A percentile compares a stretch with the other conserved stretches of the same genome.
Conservation (phyloP, 1,284 basidiomycete species). For the Ganoderma multipileum region DNA sequence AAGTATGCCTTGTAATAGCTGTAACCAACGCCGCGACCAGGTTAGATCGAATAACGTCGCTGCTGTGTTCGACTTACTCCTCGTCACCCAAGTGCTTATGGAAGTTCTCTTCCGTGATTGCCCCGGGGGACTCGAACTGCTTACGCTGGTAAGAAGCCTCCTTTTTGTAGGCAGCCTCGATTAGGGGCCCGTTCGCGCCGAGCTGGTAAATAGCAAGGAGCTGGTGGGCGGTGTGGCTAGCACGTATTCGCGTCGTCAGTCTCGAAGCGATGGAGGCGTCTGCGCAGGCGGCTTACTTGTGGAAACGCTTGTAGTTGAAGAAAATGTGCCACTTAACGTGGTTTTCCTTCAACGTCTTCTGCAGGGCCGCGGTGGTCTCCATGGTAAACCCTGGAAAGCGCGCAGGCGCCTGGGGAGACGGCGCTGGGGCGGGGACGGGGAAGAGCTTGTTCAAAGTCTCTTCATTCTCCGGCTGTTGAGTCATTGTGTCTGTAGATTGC, state of each 20-base stretch:
- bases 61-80: constrained; percentile 40
- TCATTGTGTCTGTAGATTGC: not conserved
- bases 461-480: constrained; percentile 1
- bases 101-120: constrained; percentile 53
- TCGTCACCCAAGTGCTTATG: constrained; percentile 56
- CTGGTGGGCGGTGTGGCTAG: constrained; percentile 59
- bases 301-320: constrained; percentile 63
- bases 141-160: constrained; percentile 49
- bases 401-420: constrained; percentile 19
- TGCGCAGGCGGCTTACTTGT: constrained; percentile 49
- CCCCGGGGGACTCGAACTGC: constrained; percentile 48
- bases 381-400: constrained; percentile 56
- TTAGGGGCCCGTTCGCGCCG: constrained; percentile 49
- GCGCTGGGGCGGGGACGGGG: constrained; percentile 20
- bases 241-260: not conserved
- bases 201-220: constrained; percentile 57
- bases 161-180: constrained; percentile 50
- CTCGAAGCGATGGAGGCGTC: not conserved
- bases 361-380: constrained; percentile 52
- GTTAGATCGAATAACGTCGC: not conserved
- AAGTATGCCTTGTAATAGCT: constrained; percentile 69
- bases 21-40: not conserved
- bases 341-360: constrained; percentile 58
- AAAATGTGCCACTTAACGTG: constrained; percentile 66
- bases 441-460: constrained; percentile 27